Conservation (phyloP, 2,329 filamentous ascomycete species). For the Ophiosphaerella narmari region DNA sequence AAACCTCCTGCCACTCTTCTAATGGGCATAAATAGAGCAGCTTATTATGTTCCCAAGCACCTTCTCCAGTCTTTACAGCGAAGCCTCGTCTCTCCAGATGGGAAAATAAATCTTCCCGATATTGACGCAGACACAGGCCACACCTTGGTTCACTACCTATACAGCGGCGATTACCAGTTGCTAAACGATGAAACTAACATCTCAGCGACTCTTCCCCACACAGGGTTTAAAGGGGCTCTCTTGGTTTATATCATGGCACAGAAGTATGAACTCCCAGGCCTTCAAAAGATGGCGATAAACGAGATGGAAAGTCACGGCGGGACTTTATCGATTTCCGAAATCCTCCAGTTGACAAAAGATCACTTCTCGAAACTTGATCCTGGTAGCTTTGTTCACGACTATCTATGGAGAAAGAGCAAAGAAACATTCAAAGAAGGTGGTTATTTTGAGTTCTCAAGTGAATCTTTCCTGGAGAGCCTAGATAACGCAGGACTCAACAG, state of each 20-base stretch:
- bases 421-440: conserved; percentile 1
- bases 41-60: background rate
- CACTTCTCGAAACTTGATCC: background rate
- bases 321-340: background rate
- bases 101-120: background rate
- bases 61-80: background rate
- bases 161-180: background rate
- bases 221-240: conserved; percentile 4
- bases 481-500: background rate
- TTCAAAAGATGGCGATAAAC: conserved; percentile 2
- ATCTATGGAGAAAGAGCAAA: conserved; percentile 1
- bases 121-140: background rate
- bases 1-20: background rate
- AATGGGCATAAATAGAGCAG: background rate
- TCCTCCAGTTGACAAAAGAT: background rate
- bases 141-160: background rate
- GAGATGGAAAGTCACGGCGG: conserved; percentile 1
- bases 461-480: conserved; percentile 1
- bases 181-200: background rate
- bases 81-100: background rate
- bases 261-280: background rate
- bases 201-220: background rate
- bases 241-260: background rate
- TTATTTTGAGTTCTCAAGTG: background rate
- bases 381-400: conserved; percentile 1